Evolutionary conservation across 2,329 filamentous ascomycete genomes (phyloP).

Genomic region (Helminthosporium solani): DNA sequence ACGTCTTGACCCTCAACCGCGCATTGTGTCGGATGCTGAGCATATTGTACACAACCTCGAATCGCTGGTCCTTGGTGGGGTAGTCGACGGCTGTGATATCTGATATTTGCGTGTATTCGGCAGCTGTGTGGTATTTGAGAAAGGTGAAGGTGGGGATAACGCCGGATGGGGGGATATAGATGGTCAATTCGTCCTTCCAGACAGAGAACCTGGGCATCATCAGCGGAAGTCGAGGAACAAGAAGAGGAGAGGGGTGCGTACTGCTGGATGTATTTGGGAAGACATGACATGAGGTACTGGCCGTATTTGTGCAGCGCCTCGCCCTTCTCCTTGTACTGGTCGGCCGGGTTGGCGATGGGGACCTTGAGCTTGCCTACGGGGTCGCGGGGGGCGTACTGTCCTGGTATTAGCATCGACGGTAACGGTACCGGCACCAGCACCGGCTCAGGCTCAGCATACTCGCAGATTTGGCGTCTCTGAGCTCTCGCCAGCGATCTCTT

Average conservation of each 20-base stretch:
- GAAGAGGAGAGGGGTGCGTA: slow-evolving; percentile 21
- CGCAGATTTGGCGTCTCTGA: slow-evolving; percentile 50
- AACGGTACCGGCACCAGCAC: not conserved
- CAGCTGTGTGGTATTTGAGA: slow-evolving; percentile 95
- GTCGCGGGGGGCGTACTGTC: slow-evolving; percentile 46
- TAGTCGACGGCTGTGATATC: slow-evolving; percentile 95
- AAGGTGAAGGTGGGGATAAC: slow-evolving; percentile 91
- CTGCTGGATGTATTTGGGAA: slow-evolving; percentile 98
- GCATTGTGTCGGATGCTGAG: slow-evolving; percentile 95
- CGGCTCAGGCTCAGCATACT: slow-evolving; percentile 24
- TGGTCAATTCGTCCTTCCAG: slow-evolving; percentile 97
- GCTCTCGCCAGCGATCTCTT: slow-evolving; percentile 46
- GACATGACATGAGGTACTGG: slow-evolving; percentile 91
- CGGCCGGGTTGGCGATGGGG: slow-evolving; percentile 84
- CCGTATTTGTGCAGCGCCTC: slow-evolving; percentile 91
- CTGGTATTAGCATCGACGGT: slow-evolving; percentile 19
- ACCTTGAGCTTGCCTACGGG: slow-evolving; percentile 62
- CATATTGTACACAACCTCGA: slow-evolving; percentile 97
- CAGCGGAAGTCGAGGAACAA: not conserved
- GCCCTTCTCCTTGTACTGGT: slow-evolving; percentile 86
- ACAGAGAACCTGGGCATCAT: slow-evolving; percentile 74
- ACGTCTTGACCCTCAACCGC: slow-evolving; percentile 96
- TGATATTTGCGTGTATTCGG: slow-evolving; percentile 91
- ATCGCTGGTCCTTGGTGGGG: slow-evolving; percentile 90
- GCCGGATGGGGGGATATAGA: slow-evolving; percentile 85